These are phyloP conservation scores for slime mould (Dictyostelium discoideum) DNA, from an alignment of 78 protist species.

Conservation along the genomic window dicty_2.7 NC_007089.4:4099001-4099500, in stretches of 20 bases:
- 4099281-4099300: neutral
- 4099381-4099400: neutral
- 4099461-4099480: neutral
- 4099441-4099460: neutral
- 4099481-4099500: neutral
- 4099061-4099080: slow-evolving; percentile 1
- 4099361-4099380: neutral
- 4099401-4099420: neutral
- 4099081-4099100: neutral
- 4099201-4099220: neutral
- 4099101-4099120: neutral
- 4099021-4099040: too few relatives aligned
- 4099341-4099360: neutral
- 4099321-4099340: neutral
- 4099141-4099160: neutral
- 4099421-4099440: neutral
- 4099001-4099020: too few relatives aligned
- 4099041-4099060: neutral
- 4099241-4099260: neutral
- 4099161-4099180: neutral
- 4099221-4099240: neutral
- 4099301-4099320: neutral
- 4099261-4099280: neutral
- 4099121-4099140: neutral
- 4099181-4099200: neutral